Evolutionary conservation across 306 rosid species (phyloP), one percentile per base, ranked within the genome.

Genomic region (Nissolia schottii): DNA sequence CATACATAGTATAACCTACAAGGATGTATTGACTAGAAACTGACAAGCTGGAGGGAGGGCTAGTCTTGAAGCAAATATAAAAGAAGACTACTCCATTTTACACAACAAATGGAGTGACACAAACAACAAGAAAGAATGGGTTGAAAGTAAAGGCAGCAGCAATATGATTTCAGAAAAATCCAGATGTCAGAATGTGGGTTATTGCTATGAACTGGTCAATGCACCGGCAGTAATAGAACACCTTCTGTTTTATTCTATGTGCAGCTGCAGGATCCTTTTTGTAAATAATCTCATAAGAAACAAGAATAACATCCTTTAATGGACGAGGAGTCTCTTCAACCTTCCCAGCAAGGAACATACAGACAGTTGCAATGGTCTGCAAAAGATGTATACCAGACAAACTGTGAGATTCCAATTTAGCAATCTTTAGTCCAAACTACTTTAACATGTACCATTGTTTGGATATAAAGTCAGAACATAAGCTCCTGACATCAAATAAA

Each of bases 251-350:
- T 64, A 95, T 95, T 85, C 84, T 91, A 76, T 91, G 99, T 34
- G 83, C 93, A 20, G 97, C 96, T 55, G 90, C 83, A 59, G 96
- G 89, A 77, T 95, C 97, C 85, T 95, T 95, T 78, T 95, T 91
- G 73, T 91, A 89, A 46, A 95, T 89, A 77, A 91, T 89, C 80
- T 91, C 97, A 43, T 95, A 95, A n/a, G 99, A 95, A 61, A 88
- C 92, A 63, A 95, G 81, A 70, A 95, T 95, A 75, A 95, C 97
- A 84, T 91, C 97, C 74, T 91, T 89, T 19, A 95, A 73, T 2
- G 97, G 99, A 55, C 99, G 97, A 46, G 99, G 99, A 66, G 97
- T 89, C 83, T 95, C 99, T 83, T 95, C 99, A 61, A 95, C 99
- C 85, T 91, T 95, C 77, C 99, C 97, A 67, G 99, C 99, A 76